A percentile compares a stretch with the other conserved stretches of the same genome.
These are phyloP conservation scores for Vitis hybrid DNA, from an alignment of 177 flowering plant genomes.

Conservation along the genomic window DNA sequence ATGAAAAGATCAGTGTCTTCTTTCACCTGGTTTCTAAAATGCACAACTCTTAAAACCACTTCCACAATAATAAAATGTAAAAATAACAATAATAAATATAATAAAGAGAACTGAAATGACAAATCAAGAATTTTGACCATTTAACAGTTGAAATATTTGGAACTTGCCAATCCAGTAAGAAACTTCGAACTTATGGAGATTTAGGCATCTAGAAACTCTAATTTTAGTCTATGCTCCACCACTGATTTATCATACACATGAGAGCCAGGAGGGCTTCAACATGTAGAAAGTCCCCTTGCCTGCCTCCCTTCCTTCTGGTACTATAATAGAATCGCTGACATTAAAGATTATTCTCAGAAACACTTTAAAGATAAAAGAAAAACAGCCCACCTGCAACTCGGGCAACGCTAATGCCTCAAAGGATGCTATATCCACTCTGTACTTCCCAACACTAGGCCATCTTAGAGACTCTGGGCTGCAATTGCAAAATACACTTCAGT, in stretches of 20 bases:
- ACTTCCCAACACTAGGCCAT: conserved; percentile 85
- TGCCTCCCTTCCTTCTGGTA: background rate
- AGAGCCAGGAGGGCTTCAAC: no score
- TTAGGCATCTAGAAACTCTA: background rate
- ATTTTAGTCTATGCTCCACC: background rate
- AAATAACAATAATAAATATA: background rate
- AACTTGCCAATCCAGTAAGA: background rate
- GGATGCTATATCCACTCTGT: conserved; percentile 72
- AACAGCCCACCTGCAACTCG: conserved; percentile 61
- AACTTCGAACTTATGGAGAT: background rate
- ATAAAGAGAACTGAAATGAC: background rate
- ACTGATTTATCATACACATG: background rate
- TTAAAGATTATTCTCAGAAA: no score
- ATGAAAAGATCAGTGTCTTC: conserved; percentile 79
- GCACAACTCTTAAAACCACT: background rate
- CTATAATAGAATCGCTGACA: no score
- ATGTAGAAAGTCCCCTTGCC: no score
- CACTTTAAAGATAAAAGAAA: background rate
- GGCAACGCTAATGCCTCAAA: conserved; percentile 86
- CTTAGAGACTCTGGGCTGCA: conserved; percentile 62
- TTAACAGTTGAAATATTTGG: background rate
- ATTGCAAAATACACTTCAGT: background rate
- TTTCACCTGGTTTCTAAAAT: conserved; percentile 47
- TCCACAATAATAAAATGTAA: background rate
- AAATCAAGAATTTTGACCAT: background rate